Percentiles rank a stretch among this genome's conserved stretches.
phyloP scores from a whole-genome alignment of 169 alveolate genomes.

The Plasmodium vivax region DNA sequence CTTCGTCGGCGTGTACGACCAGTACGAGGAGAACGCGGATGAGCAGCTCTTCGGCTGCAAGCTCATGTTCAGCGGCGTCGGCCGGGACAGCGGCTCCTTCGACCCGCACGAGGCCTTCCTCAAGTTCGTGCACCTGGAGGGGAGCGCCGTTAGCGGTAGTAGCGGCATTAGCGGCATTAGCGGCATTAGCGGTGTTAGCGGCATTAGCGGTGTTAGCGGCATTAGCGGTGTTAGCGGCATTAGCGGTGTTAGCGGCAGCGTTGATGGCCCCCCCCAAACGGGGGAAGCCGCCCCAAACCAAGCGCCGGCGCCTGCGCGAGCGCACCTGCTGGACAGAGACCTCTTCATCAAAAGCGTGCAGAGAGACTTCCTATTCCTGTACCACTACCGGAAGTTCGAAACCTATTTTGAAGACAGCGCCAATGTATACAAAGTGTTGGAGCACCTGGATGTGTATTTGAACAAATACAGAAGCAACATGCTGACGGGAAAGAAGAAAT shows the following conservation, averaged over 20 bases:
- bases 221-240: no score
- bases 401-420: constrained; percentile 44
- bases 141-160: neutral
- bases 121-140: constrained; percentile 12
- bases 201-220: neutral
- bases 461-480: constrained; percentile 56
- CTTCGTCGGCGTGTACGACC: constrained; percentile 50
- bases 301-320: no score
- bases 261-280: neutral
- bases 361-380: constrained; percentile 44
- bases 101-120: constrained; percentile 32
- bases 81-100: constrained; percentile 5
- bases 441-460: constrained; percentile 38
- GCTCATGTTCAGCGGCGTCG: constrained; percentile 61
- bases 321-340: constrained; percentile 13
- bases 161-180: neutral
- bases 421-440: constrained; percentile 53
- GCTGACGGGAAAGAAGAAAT: constrained; percentile 35
- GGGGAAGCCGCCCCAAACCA: neutral
- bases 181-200: neutral
- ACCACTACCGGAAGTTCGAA: constrained; percentile 63
- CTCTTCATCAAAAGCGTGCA: constrained; percentile 29
- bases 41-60: constrained; percentile 9
- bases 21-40: constrained; percentile 28
- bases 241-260: neutral